These are phyloP conservation scores for Ophiostoma ips DNA, from an alignment of 2,329 filamentous ascomycete genomes.

Conservation along the genomic window DNA sequence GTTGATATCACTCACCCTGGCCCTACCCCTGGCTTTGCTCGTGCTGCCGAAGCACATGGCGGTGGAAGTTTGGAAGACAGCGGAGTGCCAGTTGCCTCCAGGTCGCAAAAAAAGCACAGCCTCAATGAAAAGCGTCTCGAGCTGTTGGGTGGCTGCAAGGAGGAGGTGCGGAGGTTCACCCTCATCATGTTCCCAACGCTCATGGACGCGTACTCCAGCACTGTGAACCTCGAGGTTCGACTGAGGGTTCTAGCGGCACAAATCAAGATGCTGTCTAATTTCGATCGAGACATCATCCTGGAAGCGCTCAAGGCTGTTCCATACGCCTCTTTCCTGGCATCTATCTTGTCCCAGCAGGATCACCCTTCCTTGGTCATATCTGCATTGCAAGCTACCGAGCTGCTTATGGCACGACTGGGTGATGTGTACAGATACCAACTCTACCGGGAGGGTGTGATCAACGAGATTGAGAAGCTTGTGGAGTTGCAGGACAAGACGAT, in stretches of 20 bases:
- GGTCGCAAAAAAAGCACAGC: background rate
- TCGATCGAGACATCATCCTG: constrained; percentile 72
- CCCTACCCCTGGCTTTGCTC: background rate
- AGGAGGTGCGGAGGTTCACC: constrained; percentile 80
- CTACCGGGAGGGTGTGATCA: constrained; percentile 89
- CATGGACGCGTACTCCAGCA: constrained; percentile 94
- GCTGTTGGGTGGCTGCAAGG: constrained; percentile 66
- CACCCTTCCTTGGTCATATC: constrained; percentile 76
- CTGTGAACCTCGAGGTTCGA: constrained; percentile 84
- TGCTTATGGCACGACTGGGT: constrained; percentile 72
- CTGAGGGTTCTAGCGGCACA: constrained; percentile 95
- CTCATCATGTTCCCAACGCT: constrained; percentile 87
- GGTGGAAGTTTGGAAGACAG: background rate
- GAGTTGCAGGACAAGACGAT: constrained; percentile 21
- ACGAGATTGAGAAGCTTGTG: constrained; percentile 75
- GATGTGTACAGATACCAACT: constrained; percentile 91
- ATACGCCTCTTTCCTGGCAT: constrained; percentile 89
- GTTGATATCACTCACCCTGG: background rate
- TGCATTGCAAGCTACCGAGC: constrained; percentile 76
- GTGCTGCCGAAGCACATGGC: background rate
- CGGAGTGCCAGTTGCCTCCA: background rate
- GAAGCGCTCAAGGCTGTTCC: constrained; percentile 79
- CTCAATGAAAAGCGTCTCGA: constrained; percentile 67
- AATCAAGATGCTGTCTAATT: constrained; percentile 90
- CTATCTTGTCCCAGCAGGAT: constrained; percentile 90